Conservation (phyloP, 805 yeast genomes). For the Lachancea meyersii region DNA sequence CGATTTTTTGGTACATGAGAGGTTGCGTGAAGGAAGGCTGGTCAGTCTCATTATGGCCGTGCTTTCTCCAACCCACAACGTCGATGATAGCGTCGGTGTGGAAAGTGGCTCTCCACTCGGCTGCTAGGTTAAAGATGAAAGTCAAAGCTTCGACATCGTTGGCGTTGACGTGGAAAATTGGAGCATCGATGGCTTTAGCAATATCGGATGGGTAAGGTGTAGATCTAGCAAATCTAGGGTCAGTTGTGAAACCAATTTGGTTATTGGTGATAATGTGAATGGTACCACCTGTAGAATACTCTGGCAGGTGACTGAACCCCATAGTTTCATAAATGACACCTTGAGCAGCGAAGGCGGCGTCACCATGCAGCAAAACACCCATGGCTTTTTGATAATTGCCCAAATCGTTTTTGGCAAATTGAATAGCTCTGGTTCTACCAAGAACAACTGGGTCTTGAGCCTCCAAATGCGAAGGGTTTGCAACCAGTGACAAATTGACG, state of each 20-base stretch:
- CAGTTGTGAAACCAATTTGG: constrained; percentile 99
- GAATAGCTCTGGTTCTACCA: constrained; percentile 96
- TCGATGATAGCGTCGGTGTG: constrained; percentile 95
- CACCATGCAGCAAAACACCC: constrained; percentile 94
- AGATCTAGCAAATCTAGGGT: constrained; percentile 95
- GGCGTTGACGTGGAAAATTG: constrained; percentile 98
- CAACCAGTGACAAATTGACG: constrained; percentile 92
- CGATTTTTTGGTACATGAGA: constrained; percentile 87
- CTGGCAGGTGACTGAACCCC: constrained; percentile 90
- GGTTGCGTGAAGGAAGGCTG: constrained; percentile 99
- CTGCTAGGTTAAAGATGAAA: constrained; percentile 90
- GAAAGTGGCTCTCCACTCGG: constrained; percentile 97
- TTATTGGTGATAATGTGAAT: constrained; percentile 93
- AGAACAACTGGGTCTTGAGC: constrained; percentile 98
- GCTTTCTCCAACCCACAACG: constrained; percentile 95
- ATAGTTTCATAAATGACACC: constrained; percentile 99
- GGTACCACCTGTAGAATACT: constrained; percentile 97
- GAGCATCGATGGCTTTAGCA: constrained; percentile 94
- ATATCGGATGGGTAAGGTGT: constrained; percentile 97
- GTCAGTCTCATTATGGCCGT: constrained; percentile 99
- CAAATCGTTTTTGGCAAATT: constrained; percentile 83
- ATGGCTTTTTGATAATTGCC: constrained; percentile 80
- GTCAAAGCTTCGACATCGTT: constrained; percentile 94
- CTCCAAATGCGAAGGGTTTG: constrained; percentile 98
- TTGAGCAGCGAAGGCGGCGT: constrained; percentile 97